Percentiles rank a stretch among this genome's conserved stretches.
These are phyloP conservation scores for Dalbergia cochinchinensis DNA, from an alignment of 306 rosid genomes.

Conservation along the genomic window DNA sequence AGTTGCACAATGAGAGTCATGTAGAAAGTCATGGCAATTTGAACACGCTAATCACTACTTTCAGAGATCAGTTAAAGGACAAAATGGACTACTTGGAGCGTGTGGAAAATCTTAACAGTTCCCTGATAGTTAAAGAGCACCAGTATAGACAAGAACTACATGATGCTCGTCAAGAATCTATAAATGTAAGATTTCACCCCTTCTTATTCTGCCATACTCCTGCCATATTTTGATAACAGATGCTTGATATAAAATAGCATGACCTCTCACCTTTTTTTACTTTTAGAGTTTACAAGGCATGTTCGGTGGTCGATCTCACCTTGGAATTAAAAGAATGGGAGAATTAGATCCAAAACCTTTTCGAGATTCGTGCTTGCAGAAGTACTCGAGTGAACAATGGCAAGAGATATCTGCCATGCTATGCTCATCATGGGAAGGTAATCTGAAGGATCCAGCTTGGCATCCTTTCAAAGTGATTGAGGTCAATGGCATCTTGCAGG, in stretches of 20 bases:
- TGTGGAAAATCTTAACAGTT: slow-evolving; percentile 31
- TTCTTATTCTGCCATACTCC: neutral
- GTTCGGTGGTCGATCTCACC: slow-evolving; percentile 38
- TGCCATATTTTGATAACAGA: neutral
- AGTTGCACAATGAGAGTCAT: slow-evolving; percentile 15
- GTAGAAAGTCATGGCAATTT: slow-evolving; percentile 28
- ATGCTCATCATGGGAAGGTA: slow-evolving; percentile 51
- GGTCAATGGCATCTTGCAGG: slow-evolving; percentile 42
- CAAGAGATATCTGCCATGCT: slow-evolving; percentile 42
- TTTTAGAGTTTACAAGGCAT: slow-evolving; percentile 41
- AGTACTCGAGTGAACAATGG: slow-evolving; percentile 35
- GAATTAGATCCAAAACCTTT: slow-evolving; percentile 51
- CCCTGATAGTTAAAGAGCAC: slow-evolving; percentile 38
- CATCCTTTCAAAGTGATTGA: slow-evolving; percentile 44
- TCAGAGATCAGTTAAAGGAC: slow-evolving; percentile 41
- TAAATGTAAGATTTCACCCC: slow-evolving; percentile 37
- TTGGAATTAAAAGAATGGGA: slow-evolving; percentile 47
- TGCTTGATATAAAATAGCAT: slow-evolving; percentile 14
- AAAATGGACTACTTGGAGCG: slow-evolving; percentile 41
- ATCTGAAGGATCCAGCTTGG: slow-evolving; percentile 43
- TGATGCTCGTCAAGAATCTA: slow-evolving; percentile 49
- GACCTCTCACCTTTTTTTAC: slow-evolving; percentile 21
- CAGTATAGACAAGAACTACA: slow-evolving; percentile 40
- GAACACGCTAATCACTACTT: slow-evolving; percentile 26
- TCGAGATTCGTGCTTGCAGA: slow-evolving; percentile 41